Base-by-base conservation (phyloP, 2,329 filamentous ascomycete genomes). In the Trichophyton mentagrophytes region DNA sequence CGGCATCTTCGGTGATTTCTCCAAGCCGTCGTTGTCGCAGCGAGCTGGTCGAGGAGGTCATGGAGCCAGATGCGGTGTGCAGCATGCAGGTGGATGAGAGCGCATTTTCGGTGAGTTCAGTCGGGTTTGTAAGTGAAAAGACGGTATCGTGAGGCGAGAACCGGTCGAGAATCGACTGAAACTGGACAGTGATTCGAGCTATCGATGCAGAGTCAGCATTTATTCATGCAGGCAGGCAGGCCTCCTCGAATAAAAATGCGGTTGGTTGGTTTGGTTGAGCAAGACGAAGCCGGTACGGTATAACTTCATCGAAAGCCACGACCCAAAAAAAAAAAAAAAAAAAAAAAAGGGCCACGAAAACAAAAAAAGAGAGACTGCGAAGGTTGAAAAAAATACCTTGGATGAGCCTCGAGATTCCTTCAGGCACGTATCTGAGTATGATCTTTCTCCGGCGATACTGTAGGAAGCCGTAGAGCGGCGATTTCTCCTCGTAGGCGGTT, bases 1-100 rank as follows among this genome's bases (percentile, higher is more conserved):
- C 90, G 60, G 87, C 88, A 75, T 93, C 89, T 74, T 97, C 93
- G n/a, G 87, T 85, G 71, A 97, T 96, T 75, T 95, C 92, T 76
- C 92, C 87, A 67, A 97, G 78, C 66, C 89, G 85, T 67, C 86
- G 83, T 69, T 85, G 82, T 62, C 87, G 84, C 65, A 90, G 78
- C 3, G 90, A 95, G 70, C 88, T 90, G 57, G 84, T 88, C 3
- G 89, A 92, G 9, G 91, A 95, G 27, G 87, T 90, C 66, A 86
- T 89, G 20, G 92, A 95, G 44, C 86, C 87, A 11, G 89, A 89
- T 6, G 90, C 89, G 44, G 91, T 88, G 74, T 96, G 90, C 60
- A 96, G 79, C 49, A 90, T 90, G 74, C 91, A 96, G 60, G 89
- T 89, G 36, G 90, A 85, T 8, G 90, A 92, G 59, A 99, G 82